Conservation (phyloP, 805 yeast species). For the Isabelozyma rhagii region DNA sequence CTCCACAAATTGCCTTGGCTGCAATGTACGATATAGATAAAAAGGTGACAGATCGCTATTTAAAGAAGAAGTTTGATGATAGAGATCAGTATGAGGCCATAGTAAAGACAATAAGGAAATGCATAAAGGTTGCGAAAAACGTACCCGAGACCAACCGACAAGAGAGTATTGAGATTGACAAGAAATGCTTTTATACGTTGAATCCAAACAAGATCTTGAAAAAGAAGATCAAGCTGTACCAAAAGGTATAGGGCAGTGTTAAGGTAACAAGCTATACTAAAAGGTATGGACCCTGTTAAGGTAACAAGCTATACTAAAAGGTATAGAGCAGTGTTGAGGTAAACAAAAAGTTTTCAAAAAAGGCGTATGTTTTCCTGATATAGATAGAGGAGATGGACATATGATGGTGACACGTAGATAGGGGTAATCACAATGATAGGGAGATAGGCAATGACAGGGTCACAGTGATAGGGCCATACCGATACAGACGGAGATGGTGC, state of each 20-base stretch:
- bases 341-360: too few relatives aligned
- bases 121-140: constrained; percentile 45
- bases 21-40: constrained; percentile 69
- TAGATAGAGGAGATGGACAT: too few relatives aligned
- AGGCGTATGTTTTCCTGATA: too few relatives aligned
- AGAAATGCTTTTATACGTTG: constrained; percentile 58
- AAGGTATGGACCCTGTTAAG: too few relatives aligned
- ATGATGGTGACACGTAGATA: too few relatives aligned
- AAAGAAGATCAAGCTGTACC: constrained; percentile 25
- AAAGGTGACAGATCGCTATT: constrained; percentile 60
- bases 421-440: too few relatives aligned
- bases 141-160: constrained; percentile 51
- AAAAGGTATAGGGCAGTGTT: background rate
- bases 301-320: too few relatives aligned
- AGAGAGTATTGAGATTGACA: constrained; percentile 60
- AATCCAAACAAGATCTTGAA: constrained; percentile 56
- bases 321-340: too few relatives aligned
- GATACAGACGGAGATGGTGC: too few relatives aligned
- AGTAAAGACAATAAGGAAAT: constrained; percentile 43
- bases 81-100: constrained; percentile 39
- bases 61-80: constrained; percentile 55
- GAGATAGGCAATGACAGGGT: too few relatives aligned
- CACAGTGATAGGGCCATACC: too few relatives aligned
- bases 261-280: too few relatives aligned
- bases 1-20: constrained; percentile 94